A percentile compares a stretch with the other conserved stretches of the same genome.
Conservation (phyloP, 106 monocot species). For the Phalaenopsis aphrodite region DNA sequence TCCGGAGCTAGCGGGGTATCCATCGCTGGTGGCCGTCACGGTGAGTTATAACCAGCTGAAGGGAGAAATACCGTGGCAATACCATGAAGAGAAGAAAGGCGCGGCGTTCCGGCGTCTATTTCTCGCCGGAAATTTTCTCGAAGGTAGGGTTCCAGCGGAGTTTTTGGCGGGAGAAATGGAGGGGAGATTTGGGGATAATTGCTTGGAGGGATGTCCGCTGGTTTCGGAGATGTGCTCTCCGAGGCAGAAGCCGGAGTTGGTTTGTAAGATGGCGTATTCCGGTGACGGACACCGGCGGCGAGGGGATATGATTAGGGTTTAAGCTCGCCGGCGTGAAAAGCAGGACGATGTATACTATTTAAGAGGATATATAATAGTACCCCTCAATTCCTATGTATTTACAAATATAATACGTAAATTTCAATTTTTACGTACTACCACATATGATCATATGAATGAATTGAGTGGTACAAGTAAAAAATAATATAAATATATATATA, state of each 20-base stretch:
- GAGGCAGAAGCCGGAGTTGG: slow-evolving; percentile 36
- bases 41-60: slow-evolving; percentile 40
- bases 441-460: too few relatives aligned
- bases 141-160: slow-evolving; percentile 36
- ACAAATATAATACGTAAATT: too few relatives aligned
- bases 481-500: too few relatives aligned
- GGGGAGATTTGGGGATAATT: slow-evolving; percentile 66
- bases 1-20: slow-evolving; percentile 29
- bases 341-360: too few relatives aligned
- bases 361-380: too few relatives aligned
- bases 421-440: too few relatives aligned
- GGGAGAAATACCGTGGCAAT: slow-evolving; percentile 45
- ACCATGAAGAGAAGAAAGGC: slow-evolving; percentile 23
- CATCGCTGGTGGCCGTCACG: slow-evolving; percentile 35
- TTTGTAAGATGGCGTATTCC: slow-evolving; percentile 39
- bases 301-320: background rate
- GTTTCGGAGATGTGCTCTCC: slow-evolving; percentile 34
- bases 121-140: slow-evolving; percentile 57
- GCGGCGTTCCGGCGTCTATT: slow-evolving; percentile 44
- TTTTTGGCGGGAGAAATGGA: slow-evolving; percentile 14
- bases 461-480: too few relatives aligned
- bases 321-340: background rate
- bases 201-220: slow-evolving; percentile 38
- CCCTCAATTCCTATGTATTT: too few relatives aligned
- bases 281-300: background rate